Evolutionary conservation across 2,329 filamentous ascomycete species (phyloP).

Genomic region (Aspergillus ochraceus): DNA sequence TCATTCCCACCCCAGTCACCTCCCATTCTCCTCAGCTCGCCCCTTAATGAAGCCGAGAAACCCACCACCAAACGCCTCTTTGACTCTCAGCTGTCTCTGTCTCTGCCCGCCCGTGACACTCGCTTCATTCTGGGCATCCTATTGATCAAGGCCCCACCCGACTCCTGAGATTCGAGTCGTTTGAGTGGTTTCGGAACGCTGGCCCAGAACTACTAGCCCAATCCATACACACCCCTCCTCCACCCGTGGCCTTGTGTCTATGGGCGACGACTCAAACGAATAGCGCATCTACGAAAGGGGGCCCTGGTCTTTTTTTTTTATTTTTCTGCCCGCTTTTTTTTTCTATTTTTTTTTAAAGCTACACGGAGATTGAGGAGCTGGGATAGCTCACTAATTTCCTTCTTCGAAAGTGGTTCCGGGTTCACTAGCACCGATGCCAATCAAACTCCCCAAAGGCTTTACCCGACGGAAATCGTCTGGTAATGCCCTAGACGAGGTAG

Average conservation of each 20-base stretch:
- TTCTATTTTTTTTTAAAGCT: neutral
- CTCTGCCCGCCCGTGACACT: slow-evolving; percentile 6
- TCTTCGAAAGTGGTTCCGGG: slow-evolving; percentile 14
- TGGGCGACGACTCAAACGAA: slow-evolving; percentile 17
- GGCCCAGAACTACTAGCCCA: slow-evolving; percentile 16
- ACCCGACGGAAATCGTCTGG: slow-evolving; percentile 56
- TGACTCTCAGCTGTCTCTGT: slow-evolving; percentile 2
- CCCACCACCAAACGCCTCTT: slow-evolving; percentile 2
- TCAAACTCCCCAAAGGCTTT: slow-evolving; percentile 57
- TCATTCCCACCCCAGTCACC: slow-evolving; percentile 9
- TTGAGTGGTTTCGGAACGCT: slow-evolving; percentile 12
- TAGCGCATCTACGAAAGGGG: slow-evolving; percentile 12
- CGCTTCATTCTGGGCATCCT: slow-evolving; percentile 14
- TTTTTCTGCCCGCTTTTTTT: neutral
- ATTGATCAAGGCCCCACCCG: slow-evolving; percentile 15
- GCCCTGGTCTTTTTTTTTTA: slow-evolving; percentile 2
- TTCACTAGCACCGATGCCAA: slow-evolving; percentile 47
- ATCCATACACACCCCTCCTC: slow-evolving; percentile 5
- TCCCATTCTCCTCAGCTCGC: slow-evolving; percentile 1
- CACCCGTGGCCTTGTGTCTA: slow-evolving; percentile 16
- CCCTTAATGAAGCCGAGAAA: slow-evolving; percentile 13
- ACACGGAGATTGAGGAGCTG: slow-evolving; percentile 11
- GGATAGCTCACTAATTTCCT: slow-evolving; percentile 11
- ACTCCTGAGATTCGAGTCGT: slow-evolving; percentile 15
- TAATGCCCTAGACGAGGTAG: slow-evolving; percentile 52